Evolutionary conservation across 129 eudicot genomes (phyloP).

Genomic region (Flaveria robusta): DNA sequence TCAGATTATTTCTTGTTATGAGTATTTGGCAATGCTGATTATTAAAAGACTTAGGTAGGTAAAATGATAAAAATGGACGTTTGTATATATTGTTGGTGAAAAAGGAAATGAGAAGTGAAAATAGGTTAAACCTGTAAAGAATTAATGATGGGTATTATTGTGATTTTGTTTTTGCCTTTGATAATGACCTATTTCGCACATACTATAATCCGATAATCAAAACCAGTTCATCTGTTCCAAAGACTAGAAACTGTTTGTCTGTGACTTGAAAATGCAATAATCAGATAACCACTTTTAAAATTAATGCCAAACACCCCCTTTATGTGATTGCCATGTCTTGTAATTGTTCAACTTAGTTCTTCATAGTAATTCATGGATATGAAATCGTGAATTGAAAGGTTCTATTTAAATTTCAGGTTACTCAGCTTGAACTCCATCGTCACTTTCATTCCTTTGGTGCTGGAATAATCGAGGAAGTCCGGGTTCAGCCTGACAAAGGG

Average conservation of each 20-base stretch:
- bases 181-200: not conserved
- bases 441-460: conserved; percentile 90
- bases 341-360: not conserved
- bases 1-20: too few relatives aligned
- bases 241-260: not conserved
- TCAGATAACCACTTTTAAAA: not conserved
- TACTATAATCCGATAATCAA: not conserved
- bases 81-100: too few relatives aligned
- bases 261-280: not conserved
- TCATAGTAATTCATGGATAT: conserved; percentile 2
- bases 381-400: not conserved
- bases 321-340: not conserved
- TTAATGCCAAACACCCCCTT: not conserved
- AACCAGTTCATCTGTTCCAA: not conserved
- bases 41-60: too few relatives aligned
- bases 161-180: not conserved
- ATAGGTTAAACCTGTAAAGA: not conserved
- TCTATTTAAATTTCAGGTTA: conserved; percentile 56
- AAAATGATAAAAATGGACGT: too few relatives aligned
- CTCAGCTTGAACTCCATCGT: conserved; percentile 90
- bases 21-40: too few relatives aligned
- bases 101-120: too few relatives aligned
- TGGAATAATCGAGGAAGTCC: conserved; percentile 89
- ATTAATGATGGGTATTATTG: not conserved
- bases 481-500: conserved; percentile 96